Percentiles rank a stretch among this genome's conserved stretches.
Evolutionary conservation across 495 filamentous ascomycete species (phyloP).

Genomic region (Penicillium robsamsonii): DNA sequence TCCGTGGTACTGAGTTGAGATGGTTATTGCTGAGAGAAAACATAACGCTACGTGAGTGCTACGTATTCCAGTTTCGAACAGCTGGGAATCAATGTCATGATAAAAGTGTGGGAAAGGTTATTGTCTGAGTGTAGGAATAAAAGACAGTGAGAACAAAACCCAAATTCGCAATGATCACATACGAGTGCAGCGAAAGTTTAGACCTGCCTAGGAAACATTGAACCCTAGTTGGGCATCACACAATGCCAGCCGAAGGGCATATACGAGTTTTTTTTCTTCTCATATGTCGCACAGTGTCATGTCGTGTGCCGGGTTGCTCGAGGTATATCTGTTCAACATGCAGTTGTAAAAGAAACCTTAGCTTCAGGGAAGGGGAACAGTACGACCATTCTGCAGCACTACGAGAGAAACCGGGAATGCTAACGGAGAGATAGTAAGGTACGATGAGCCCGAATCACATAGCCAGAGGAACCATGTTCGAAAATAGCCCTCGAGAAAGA

Average conservation of each 20-base stretch:
- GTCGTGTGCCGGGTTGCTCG: background rate
- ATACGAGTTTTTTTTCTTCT: background rate
- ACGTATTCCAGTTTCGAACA: background rate
- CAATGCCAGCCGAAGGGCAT: background rate
- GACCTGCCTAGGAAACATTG: background rate
- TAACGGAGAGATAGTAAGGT: background rate
- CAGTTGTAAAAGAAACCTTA: background rate
- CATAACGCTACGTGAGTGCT: background rate
- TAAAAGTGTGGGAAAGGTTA: background rate
- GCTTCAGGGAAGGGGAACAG: background rate
- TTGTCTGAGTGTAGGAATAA: background rate
- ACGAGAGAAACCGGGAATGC: background rate
- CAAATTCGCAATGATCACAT: background rate
- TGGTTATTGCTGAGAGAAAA: background rate
- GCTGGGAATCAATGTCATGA: background rate
- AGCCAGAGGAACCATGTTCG: background rate
- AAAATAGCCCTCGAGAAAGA: background rate
- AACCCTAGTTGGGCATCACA: background rate
- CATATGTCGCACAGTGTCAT: background rate
- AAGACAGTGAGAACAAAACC: background rate
- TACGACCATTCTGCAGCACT: background rate
- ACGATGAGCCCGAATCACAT: background rate
- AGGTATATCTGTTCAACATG: background rate
- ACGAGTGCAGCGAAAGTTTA: background rate
- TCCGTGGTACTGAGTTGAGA: background rate